Conservation (phyloP, 1,284 basidiomycete genomes). For the Cutaneotrichosporon arboriforme region DNA sequence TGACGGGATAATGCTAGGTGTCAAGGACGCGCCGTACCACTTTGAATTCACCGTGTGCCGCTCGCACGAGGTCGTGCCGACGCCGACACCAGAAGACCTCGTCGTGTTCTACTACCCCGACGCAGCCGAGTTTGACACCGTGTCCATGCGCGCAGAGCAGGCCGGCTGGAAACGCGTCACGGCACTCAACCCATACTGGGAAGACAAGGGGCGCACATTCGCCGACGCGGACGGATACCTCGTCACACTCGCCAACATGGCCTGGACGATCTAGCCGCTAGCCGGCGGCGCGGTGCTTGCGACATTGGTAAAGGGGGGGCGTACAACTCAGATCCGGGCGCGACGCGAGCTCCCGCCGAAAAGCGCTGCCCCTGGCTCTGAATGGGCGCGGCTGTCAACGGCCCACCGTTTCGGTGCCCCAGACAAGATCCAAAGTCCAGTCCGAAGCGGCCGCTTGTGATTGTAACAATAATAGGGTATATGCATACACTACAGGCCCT, state of each 20-base stretch:
- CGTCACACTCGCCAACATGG: slow-evolving; percentile 6
- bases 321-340: too few relatives aligned
- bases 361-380: too few relatives aligned
- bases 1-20: slow-evolving; percentile 14
- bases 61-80: background rate
- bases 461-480: background rate
- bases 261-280: background rate
- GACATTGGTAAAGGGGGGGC: too few relatives aligned
- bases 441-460: background rate
- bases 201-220: slow-evolving; percentile 4
- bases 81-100: slow-evolving; percentile 10
- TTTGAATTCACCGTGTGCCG: slow-evolving; percentile 6
- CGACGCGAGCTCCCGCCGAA: too few relatives aligned
- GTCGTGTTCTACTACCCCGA: slow-evolving; percentile 12
- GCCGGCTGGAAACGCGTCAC: background rate
- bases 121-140: slow-evolving; percentile 1
- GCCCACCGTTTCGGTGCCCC: too few relatives aligned
- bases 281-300: background rate
- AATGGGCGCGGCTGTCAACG: too few relatives aligned
- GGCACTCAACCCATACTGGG: slow-evolving; percentile 12
- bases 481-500: slow-evolving; percentile 4
- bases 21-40: slow-evolving; percentile 3
- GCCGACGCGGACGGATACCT: slow-evolving; percentile 13
- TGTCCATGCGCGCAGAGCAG: background rate
- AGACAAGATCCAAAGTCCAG: too few relatives aligned